Base-by-base conservation (phyloP, 73 alveolate genomes). In the Paramecium bursaria region DNA sequence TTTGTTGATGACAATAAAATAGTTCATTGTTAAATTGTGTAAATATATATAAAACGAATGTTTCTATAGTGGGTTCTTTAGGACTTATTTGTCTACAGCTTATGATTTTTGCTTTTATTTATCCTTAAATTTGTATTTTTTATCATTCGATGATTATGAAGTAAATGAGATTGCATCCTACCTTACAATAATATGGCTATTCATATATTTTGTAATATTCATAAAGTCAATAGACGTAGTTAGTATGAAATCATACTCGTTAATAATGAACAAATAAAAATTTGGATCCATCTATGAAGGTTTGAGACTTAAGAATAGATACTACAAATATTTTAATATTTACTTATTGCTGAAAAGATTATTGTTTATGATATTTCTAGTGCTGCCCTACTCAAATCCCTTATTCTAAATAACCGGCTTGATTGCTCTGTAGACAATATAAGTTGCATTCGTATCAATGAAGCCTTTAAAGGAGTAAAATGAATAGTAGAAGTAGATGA, bases 271-370 rank as follows among this genome's bases (percentile, higher is more conserved):
- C n/a, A n/a, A n/a, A n/a, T n/a, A n/a, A n/a, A n/a, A n/a, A n/a
- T n/a, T n/a, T 29, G 48, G 49, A 30, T 23, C 75, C 1, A 14
- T 29, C 0, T 27, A 27, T 29, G 75, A 55, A 55, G 75, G 75
- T 1, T 27, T 55, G 10, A 23, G 35, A 29, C 13, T 17, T 10
- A 42, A 26, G n/a, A n/a, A n/a, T 10, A 13, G 0, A 1, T 55
- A 25, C 11, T 27, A 49, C 14, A 55, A 55, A 55, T 55, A 55
- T 15, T 55, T 26, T 26, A 55, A 23, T 27, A 17, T 49, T 2
- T 10, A 27, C 14, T 7, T 10, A 2, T 21, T 55, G 0, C 25
- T 27, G 2, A 25, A 55, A 55, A 55, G 31, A 9, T 15, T 55
- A 0, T 30, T 55, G 1, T 55, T 55, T n/a, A 55, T 55, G 49